Percentiles rank a stretch among this genome's conserved stretches.
These are phyloP conservation scores for Candida sithepensis DNA, from an alignment of 805 yeast genomes.

Conservation along the genomic window DNA sequence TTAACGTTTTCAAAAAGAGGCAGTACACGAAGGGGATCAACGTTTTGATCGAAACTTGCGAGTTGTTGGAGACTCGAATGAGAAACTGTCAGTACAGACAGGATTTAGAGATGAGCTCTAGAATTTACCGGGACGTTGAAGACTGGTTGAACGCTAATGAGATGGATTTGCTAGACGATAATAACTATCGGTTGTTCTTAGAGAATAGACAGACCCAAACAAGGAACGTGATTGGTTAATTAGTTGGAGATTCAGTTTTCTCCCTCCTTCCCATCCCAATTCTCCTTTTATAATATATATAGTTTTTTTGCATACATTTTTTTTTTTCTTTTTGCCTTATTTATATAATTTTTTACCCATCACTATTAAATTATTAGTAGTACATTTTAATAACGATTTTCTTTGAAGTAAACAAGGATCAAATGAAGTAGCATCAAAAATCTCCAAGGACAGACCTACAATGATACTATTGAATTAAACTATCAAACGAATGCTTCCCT, in stretches of 20 bases:
- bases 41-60: constrained; percentile 77
- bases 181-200: constrained; percentile 12
- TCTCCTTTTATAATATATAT: too few relatives aligned
- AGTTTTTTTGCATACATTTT: too few relatives aligned
- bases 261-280: too few relatives aligned
- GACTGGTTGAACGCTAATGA: constrained; percentile 56
- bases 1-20: constrained; percentile 63
- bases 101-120: constrained; percentile 52
- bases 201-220: constrained; percentile 5
- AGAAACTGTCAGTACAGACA: constrained; percentile 56
- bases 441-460: too few relatives aligned
- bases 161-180: constrained; percentile 30
- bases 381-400: too few relatives aligned
- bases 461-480: too few relatives aligned
- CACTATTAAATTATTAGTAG: too few relatives aligned
- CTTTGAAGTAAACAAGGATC: too few relatives aligned
- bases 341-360: neutral
- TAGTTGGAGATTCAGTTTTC: neutral
- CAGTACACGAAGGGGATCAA: constrained; percentile 41
- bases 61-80: constrained; percentile 55
- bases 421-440: too few relatives aligned
- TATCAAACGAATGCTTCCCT: too few relatives aligned
- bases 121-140: constrained; percentile 58
- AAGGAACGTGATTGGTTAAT: neutral
- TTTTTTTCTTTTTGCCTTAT: too few relatives aligned